Evolutionary conservation across 169 alveolate genomes (phyloP).

Genomic region (Plasmodium gallinaceum): DNA sequence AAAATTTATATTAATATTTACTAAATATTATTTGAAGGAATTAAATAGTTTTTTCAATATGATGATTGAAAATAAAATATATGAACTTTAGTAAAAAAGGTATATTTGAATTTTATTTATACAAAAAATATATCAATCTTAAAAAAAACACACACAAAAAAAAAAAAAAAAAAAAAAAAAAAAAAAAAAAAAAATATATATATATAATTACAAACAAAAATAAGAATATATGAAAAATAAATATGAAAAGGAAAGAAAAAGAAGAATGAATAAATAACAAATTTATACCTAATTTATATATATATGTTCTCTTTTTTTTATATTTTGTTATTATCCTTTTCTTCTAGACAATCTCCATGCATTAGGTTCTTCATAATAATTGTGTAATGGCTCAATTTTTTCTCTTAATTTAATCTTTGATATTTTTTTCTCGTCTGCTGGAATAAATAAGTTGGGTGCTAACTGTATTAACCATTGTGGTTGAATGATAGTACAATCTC

Average conservation of each 20-base stretch:
- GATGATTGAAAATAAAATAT: neutral
- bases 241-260: too few relatives aligned
- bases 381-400: constrained; percentile 96
- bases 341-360: constrained; percentile 98
- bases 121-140: neutral
- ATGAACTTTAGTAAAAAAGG: too few relatives aligned
- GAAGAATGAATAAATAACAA: too few relatives aligned
- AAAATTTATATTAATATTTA: neutral
- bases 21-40: neutral
- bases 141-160: neutral
- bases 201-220: neutral
- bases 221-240: neutral
- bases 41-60: neutral
- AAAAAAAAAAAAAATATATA: neutral
- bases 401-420: constrained; percentile 94
- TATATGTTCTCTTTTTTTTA: neutral
- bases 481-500: constrained; percentile 97
- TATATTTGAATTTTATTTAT: too few relatives aligned
- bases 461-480: constrained; percentile 98
- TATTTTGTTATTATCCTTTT: constrained; percentile 84
- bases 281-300: neutral
- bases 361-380: constrained; percentile 97
- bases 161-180: neutral
- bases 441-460: constrained; percentile 96
- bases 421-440: constrained; percentile 91